These are phyloP conservation scores for Pisolithus albus DNA, from an alignment of 768 basidiomycete species.

Conservation along the genomic window DNA sequence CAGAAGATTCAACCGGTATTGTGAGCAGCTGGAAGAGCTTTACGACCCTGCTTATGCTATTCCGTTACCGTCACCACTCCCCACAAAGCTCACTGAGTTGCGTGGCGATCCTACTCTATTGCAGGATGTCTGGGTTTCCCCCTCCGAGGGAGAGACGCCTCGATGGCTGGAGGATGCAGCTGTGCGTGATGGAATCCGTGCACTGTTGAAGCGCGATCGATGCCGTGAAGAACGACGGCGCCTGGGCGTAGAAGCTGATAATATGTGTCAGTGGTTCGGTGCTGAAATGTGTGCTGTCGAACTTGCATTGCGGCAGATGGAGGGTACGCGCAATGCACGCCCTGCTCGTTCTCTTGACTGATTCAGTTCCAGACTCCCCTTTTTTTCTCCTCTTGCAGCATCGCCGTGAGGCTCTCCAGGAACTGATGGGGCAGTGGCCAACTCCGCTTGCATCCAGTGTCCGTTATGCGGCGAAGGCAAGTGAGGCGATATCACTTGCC, in stretches of 20 bases:
- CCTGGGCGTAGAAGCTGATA: constrained; percentile 25
- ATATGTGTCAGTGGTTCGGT: constrained; percentile 30
- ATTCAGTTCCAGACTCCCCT: no score
- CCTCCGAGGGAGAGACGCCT: constrained; percentile 4
- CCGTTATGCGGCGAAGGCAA: no score
- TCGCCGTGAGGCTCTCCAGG: no score
- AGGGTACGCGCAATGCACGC: no score
- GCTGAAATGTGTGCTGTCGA: constrained; percentile 6
- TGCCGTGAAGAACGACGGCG: constrained; percentile 26
- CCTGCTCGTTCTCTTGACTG: no score
- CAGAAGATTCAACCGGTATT: no score
- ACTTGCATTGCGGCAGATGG: no score
- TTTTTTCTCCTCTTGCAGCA: no score
- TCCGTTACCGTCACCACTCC: constrained; percentile 28
- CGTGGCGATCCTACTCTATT: constrained; percentile 18
- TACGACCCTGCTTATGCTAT: constrained; percentile 16
- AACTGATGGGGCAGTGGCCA: no score
- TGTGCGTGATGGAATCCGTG: constrained; percentile 26
- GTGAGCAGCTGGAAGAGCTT: no score
- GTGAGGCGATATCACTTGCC: no score
- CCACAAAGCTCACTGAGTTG: constrained; percentile 20
- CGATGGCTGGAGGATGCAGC: constrained; percentile 29
- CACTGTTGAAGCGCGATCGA: constrained; percentile 20
- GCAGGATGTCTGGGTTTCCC: constrained; percentile 28
- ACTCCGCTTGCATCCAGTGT: no score